phyloP scores from a whole-genome alignment of 2,329 filamentous ascomycete species.

The Monilinia aucupariae region DNA sequence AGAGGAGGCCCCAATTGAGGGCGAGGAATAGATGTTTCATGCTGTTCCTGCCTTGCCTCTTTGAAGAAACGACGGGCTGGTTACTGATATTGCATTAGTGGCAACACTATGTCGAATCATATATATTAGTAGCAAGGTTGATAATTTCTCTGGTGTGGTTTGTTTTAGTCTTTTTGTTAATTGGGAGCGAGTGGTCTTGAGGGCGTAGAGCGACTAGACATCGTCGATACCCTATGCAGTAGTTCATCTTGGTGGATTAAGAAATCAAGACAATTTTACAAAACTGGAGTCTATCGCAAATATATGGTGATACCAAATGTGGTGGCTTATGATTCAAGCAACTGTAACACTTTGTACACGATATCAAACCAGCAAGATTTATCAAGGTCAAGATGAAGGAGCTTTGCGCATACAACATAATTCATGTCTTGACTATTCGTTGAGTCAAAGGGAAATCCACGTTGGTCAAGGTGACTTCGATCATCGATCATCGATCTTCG shows the following conservation, averaged over 20 bases:
- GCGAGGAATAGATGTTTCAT: conserved; percentile 46
- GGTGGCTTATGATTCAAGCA: neutral
- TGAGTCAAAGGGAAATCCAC: too few relatives aligned
- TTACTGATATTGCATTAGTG: conserved; percentile 21
- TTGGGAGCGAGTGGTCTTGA: conserved; percentile 23
- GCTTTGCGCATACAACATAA: too few relatives aligned
- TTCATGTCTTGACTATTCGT: too few relatives aligned
- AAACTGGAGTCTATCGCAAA: neutral
- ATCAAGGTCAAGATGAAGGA: neutral
- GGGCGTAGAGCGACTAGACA: conserved; percentile 25
- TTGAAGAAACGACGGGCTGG: conserved; percentile 19
- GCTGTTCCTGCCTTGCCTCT: conserved; percentile 19
- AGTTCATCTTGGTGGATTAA: conserved; percentile 29
- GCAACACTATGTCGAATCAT: conserved; percentile 26
- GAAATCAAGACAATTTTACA: conserved; percentile 25
- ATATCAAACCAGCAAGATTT: neutral
- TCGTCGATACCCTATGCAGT: conserved; percentile 28
- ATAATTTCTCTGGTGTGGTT: conserved; percentile 23
- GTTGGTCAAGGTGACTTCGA: neutral
- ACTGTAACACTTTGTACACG: neutral
- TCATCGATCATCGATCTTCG: too few relatives aligned
- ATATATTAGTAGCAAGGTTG: conserved; percentile 27
- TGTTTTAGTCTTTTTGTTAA: conserved; percentile 25
- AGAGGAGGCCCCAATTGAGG: conserved; percentile 73
- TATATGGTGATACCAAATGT: neutral